Conservation (phyloP, 768 basidiomycete species). For the Mrakia gelida region DNA sequence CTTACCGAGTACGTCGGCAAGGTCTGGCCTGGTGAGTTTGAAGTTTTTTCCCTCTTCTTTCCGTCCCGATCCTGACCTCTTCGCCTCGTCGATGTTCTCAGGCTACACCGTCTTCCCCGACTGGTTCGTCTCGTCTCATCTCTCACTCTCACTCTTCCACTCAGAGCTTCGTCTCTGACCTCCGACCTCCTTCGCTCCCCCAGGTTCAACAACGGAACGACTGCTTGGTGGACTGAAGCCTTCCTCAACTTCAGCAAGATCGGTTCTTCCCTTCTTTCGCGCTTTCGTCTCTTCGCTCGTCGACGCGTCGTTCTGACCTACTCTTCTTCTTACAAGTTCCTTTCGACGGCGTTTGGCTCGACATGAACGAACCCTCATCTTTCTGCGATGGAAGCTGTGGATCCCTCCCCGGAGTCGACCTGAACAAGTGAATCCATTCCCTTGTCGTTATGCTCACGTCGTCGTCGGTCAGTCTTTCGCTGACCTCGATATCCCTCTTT, state of each 20-base stretch:
- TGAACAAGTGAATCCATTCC: constrained; percentile 54
- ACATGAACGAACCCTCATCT: constrained; percentile 69
- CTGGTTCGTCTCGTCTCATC: constrained; percentile 28
- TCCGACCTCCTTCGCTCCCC: background rate
- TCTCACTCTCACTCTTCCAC: background rate
- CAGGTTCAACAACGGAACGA: constrained; percentile 46
- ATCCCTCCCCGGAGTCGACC: constrained; percentile 41
- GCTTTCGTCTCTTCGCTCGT: constrained; percentile 45
- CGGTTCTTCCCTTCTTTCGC: constrained; percentile 55
- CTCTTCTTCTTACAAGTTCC: background rate
- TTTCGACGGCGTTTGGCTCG: constrained; percentile 37
- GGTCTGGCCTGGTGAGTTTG: constrained; percentile 59
- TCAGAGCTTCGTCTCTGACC: no score
- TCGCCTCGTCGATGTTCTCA: background rate
- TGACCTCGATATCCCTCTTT: background rate
- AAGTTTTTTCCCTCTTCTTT: background rate
- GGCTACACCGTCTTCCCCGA: constrained; percentile 57
- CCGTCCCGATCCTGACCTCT: background rate
- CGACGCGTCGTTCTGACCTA: background rate
- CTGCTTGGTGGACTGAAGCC: constrained; percentile 60
- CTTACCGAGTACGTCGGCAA: constrained; percentile 64
- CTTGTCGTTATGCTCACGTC: no score
- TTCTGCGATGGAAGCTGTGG: constrained; percentile 62
- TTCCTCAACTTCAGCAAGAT: constrained; percentile 44
- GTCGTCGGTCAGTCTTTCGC: background rate